phyloP scores from a whole-genome alignment of 164 flowering plant genomes.

The Vitis vinifera region ASM3070453v1 NC_081818.1:21452501-21453000 shows the following conservation, averaged over 20 bases:
- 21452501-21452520: background rate
- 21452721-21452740: too few species aligned
- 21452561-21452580: too few species aligned
- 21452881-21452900: background rate
- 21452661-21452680: conserved; percentile 4
- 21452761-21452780: background rate
- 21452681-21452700: background rate
- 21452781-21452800: background rate
- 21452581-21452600: too few species aligned
- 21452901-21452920: background rate
- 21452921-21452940: background rate
- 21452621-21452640: too few species aligned
- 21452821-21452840: background rate
- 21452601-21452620: too few species aligned
- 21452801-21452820: background rate
- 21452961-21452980: background rate
- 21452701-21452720: background rate
- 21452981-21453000: background rate
- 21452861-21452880: background rate
- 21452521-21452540: background rate
- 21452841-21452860: background rate
- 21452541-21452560: background rate
- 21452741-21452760: too few species aligned
- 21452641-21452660: background rate
- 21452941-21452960: background rate